These are phyloP conservation scores for Melaleuca quinquenervia DNA, from an alignment of 345 rosid genomes.

Conservation along the genomic window DNA sequence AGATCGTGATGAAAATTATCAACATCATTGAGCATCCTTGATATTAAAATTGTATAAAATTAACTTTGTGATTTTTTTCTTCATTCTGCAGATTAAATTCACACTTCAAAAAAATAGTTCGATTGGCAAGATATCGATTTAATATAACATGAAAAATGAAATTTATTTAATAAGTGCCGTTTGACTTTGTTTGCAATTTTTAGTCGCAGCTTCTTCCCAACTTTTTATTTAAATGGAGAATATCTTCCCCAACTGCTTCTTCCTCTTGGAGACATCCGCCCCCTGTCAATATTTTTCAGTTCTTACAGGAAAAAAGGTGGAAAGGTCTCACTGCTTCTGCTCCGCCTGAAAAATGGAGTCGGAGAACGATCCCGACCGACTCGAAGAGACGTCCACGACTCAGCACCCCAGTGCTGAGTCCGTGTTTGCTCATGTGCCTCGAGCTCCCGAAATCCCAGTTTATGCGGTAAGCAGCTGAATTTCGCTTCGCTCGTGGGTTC, in stretches of 20 bases:
- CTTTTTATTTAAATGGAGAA: no score
- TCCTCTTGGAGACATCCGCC: background rate
- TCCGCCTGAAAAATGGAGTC: background rate
- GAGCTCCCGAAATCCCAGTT: conserved; percentile 29
- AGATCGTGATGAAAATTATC: background rate
- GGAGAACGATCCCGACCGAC: background rate
- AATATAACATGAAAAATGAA: background rate
- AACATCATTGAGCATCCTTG: background rate
- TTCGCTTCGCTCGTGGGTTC: background rate
- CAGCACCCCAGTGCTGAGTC: conserved; percentile 1
- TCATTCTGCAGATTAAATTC: background rate
- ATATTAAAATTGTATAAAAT: background rate
- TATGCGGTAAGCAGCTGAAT: conserved; percentile 13
- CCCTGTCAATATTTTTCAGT: background rate
- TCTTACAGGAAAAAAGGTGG: background rate
- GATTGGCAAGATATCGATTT: background rate
- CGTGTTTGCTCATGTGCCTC: conserved; percentile 16
- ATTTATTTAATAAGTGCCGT: background rate
- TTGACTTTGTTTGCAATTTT: background rate
- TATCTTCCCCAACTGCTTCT: no score
- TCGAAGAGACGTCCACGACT: background rate
- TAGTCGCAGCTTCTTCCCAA: no score
- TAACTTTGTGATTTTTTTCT: background rate
- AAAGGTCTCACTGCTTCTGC: background rate
- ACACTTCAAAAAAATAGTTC: background rate